Percentiles rank a stretch among this genome's conserved stretches.
Conservation (phyloP, 371 early-diverging fungal genomes). For the Phascolomyces articulosus region DNA sequence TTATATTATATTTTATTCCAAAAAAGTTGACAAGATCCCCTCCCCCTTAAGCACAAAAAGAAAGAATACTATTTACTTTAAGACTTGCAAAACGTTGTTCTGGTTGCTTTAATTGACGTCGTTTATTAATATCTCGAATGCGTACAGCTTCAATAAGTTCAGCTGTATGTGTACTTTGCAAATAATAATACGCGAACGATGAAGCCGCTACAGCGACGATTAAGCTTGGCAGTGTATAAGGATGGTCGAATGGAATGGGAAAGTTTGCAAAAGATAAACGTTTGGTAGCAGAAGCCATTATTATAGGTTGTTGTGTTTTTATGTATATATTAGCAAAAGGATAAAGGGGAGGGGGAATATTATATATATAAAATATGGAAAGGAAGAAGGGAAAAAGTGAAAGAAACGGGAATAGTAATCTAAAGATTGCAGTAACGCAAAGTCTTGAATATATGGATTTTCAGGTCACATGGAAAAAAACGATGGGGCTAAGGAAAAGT, state of each 20-base stretch:
- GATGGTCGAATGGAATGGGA: constrained; percentile 59
- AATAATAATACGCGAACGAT: constrained; percentile 45
- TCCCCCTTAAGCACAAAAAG: neutral
- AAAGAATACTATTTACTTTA: constrained; percentile 21
- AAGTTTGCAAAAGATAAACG: constrained; percentile 49
- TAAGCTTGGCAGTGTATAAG: constrained; percentile 45
- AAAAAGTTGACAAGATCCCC: neutral
- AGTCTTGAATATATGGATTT: neutral
- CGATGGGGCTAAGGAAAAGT: constrained; percentile 39
- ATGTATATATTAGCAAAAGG: too few relatives aligned
- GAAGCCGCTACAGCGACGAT: constrained; percentile 43
- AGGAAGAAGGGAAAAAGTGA: neutral
- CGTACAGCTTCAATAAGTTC: constrained; percentile 50
- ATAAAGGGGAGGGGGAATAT: neutral
- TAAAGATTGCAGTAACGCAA: neutral
- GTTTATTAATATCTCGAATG: constrained; percentile 33
- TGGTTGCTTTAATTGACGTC: constrained; percentile 33
- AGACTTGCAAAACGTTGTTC: constrained; percentile 50
- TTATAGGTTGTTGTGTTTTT: neutral
- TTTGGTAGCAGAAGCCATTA: constrained; percentile 29
- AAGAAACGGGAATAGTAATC: neutral
- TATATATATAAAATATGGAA: neutral
- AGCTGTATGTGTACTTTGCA: constrained; percentile 39
- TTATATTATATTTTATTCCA: too few relatives aligned
- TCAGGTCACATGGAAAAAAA: neutral